A percentile compares a stretch with the other conserved stretches of the same genome.
These are phyloP conservation scores for Durio zibethinus DNA, from an alignment of 345 rosid species.

Conservation along the genomic window DNA sequence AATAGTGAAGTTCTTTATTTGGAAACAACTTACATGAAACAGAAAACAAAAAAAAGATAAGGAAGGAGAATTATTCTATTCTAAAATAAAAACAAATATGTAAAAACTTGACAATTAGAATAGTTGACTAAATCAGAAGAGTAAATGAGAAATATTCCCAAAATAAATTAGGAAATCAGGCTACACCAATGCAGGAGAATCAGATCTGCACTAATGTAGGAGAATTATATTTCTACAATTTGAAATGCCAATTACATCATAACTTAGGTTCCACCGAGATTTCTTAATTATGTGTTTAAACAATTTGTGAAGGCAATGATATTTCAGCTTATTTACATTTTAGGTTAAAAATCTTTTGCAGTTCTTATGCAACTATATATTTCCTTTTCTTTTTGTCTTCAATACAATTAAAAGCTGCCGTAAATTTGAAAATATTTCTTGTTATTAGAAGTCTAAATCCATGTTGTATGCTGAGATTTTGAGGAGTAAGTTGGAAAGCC, in stretches of 20 bases:
- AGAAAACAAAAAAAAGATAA: too few relatives aligned
- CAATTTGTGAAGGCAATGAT: background rate
- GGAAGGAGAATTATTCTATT: too few relatives aligned
- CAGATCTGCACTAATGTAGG: too few relatives aligned
- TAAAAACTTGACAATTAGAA: too few relatives aligned
- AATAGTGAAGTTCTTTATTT: too few relatives aligned
- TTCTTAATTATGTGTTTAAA: background rate
- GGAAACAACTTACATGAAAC: too few relatives aligned
- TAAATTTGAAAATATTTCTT: background rate
- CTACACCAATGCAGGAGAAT: too few relatives aligned
- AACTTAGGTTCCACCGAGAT: background rate
- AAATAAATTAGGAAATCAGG: too few relatives aligned
- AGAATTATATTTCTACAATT: too few relatives aligned
- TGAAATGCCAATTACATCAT: background rate
- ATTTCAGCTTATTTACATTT: background rate
- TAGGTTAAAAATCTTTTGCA: background rate
- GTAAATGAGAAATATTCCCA: too few relatives aligned
- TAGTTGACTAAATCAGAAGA: too few relatives aligned
- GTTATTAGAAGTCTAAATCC: background rate
- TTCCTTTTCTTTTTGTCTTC: background rate
- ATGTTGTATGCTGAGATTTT: background rate
- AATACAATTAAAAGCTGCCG: background rate
- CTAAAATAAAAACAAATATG: too few relatives aligned
- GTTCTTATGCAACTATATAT: background rate
- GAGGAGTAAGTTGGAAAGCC: background rate